Conservation (phyloP, 1,284 basidiomycete species). For the Entoloma clypeatum region DNA sequence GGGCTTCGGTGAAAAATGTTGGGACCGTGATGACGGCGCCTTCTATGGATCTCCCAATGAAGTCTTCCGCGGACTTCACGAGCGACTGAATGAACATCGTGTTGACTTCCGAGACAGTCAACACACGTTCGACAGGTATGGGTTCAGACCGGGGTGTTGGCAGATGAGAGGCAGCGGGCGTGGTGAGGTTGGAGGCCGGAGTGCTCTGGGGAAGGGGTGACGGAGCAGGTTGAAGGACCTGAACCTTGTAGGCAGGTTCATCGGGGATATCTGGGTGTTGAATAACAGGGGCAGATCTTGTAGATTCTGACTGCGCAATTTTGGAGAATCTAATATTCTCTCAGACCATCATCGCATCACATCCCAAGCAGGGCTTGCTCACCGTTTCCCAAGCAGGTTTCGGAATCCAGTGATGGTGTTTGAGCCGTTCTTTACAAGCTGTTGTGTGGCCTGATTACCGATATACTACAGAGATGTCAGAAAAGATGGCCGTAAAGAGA, state of each 20-base stretch:
- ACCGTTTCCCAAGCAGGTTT: slow-evolving; percentile 92
- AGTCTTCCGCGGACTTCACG: slow-evolving; percentile 87
- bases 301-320: slow-evolving; percentile 51
- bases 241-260: slow-evolving; percentile 83
- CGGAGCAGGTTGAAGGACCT: slow-evolving; percentile 74
- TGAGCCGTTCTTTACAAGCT: slow-evolving; percentile 91
- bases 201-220: slow-evolving; percentile 43
- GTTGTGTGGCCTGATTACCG: slow-evolving; percentile 92
- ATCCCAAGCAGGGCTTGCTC: slow-evolving; percentile 21
- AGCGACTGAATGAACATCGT: slow-evolving; percentile 86
- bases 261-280: slow-evolving; percentile 73
- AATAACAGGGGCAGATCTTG: slow-evolving; percentile 63
- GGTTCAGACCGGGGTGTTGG: slow-evolving; percentile 81
- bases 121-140: slow-evolving; percentile 66
- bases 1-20: slow-evolving; percentile 66
- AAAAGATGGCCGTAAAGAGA: slow-evolving; percentile 10
- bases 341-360: slow-evolving; percentile 1
- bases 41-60: slow-evolving; percentile 79
- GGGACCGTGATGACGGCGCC: slow-evolving; percentile 88
- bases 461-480: slow-evolving; percentile 65
- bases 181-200: slow-evolving; percentile 45
- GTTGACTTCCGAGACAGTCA: slow-evolving; percentile 84
- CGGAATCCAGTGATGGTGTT: slow-evolving; percentile 96
- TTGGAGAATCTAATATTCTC: slow-evolving; percentile 61
- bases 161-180: slow-evolving; percentile 65